Evolutionary conservation across 108 stramenopile species (phyloP), one percentile per base, ranked within the genome.

Genomic region (Aurantiochytrium sp.): DNA sequence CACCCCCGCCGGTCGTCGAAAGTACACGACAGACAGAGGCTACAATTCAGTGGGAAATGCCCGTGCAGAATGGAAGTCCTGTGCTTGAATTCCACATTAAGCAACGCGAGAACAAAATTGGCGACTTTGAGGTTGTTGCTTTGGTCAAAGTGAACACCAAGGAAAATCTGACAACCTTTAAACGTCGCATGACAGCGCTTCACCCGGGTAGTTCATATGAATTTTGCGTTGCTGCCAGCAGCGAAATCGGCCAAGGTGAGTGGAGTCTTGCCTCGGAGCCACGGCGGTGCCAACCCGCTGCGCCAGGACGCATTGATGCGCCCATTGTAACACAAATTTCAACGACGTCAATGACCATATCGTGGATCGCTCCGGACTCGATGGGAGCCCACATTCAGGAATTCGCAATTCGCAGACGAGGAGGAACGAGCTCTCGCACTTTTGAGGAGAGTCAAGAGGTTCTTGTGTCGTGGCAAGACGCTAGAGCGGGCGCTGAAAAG

Each of bases 191-290:
- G 49, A 53, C 76, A 3, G 76, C 10, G 0, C n/a, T 83, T 12
- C 76, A 83, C 51, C 76, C 76, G n/a, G 76, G 76, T 53, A 83
- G 76, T 23, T n/a, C 76, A 3, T 83, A 83, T 45, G 76, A 83
- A 1, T 83, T 53, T 35, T 4, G 76, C 25, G 76, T 83, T 53
- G 76, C 76, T 6, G 76, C 76, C n/a, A 53, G 6, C 6, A 83
- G 76, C 51, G 16, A 53, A 4, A 12, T 53, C 28, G 76, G 76
- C 5, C 76, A 53, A 12, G 76, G 76, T 2, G 43, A 1, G 76
- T 83, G 45, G 49, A 83, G 76, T 23, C 25, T 12, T 6, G 14
- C 45, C 1, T 83, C 76, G 10, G 76, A 21, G 45, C n/a, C 6
- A 28, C 19, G 51, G 51, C 0, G 76, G 3, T 83, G 76, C 23